Evolutionary conservation across 495 filamentous ascomycete genomes (phyloP).

Genomic region (Talaromyces nanjingensis): DNA sequence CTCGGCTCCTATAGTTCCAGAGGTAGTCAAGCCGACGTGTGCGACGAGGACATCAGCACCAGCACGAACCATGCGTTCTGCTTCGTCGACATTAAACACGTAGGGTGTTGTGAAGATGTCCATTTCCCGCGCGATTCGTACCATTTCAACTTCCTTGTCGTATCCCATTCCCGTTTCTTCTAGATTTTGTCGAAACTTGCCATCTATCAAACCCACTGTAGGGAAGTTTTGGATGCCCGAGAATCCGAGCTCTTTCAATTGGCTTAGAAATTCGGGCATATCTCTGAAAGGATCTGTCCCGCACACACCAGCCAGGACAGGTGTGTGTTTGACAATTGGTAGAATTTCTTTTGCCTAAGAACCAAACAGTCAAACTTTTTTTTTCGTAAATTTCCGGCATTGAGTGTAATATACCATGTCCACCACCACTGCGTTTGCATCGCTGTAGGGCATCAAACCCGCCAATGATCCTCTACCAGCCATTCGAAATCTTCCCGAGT

Average conservation of each 20-base stretch:
- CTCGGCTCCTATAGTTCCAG: slow-evolving; percentile 54
- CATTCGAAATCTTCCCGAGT: slow-evolving; percentile 68
- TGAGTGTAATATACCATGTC: slow-evolving; percentile 42
- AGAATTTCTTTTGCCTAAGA: slow-evolving; percentile 47
- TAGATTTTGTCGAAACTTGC: slow-evolving; percentile 54
- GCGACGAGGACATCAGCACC: slow-evolving; percentile 64
- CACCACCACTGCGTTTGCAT: slow-evolving; percentile 62
- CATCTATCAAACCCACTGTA: slow-evolving; percentile 65
- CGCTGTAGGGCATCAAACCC: slow-evolving; percentile 64
- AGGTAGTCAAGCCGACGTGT: slow-evolving; percentile 63
- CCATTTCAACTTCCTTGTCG: slow-evolving; percentile 56
- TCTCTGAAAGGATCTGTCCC: slow-evolving; percentile 58
- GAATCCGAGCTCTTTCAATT: slow-evolving; percentile 54
- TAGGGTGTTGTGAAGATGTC: slow-evolving; percentile 62
- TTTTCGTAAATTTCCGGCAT: too few relatives aligned
- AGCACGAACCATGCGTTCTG: slow-evolving; percentile 49
- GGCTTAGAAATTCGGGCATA: slow-evolving; percentile 48
- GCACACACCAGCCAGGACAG: slow-evolving; percentile 61
- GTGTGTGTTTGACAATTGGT: slow-evolving; percentile 50
- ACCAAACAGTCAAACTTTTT: too few relatives aligned
- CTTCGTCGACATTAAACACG: slow-evolving; percentile 56
- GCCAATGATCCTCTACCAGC: slow-evolving; percentile 63
- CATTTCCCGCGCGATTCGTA: slow-evolving; percentile 45
- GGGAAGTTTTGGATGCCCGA: slow-evolving; percentile 68
- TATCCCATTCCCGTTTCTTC: slow-evolving; percentile 70